Percentiles rank a stretch among this genome's conserved stretches.
These are phyloP conservation scores for Sanghuangporus baumii DNA, from an alignment of 1,284 basidiomycete species.

Conservation along the genomic window DNA sequence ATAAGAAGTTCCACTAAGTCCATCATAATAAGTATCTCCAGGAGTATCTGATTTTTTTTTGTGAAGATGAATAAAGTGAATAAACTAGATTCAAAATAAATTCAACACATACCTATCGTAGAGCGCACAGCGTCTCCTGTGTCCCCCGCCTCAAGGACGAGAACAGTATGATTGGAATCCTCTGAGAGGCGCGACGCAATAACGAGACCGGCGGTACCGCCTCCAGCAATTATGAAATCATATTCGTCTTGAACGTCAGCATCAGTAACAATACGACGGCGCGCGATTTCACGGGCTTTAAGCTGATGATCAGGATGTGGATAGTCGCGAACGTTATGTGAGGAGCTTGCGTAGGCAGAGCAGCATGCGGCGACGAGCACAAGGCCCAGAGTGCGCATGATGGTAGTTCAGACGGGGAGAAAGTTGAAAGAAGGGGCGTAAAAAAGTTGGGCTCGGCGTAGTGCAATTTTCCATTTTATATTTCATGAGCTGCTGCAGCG, in stretches of 20 bases:
- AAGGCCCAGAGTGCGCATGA: conserved; percentile 15
- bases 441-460: neutral
- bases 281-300: conserved; percentile 20
- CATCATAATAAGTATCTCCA: conserved; percentile 45
- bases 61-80: conserved; percentile 19
- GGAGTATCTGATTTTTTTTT: conserved; percentile 38
- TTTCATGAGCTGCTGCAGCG: neutral
- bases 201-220: conserved; percentile 70
- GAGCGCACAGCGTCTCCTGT: conserved; percentile 44
- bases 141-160: conserved; percentile 69
- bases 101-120: conserved; percentile 30
- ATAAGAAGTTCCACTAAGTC: conserved; percentile 44
- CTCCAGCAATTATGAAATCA: conserved; percentile 57
- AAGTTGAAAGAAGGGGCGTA: neutral
- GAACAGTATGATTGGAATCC: conserved; percentile 59
- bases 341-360: conserved; percentile 21
- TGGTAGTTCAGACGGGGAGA: neutral
- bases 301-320: conserved; percentile 21
- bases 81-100: neutral
- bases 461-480: neutral
- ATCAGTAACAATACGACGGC: conserved; percentile 36
- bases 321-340: conserved; percentile 23
- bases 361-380: conserved; percentile 25
- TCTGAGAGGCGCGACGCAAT: conserved; percentile 70
- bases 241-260: conserved; percentile 37